These are phyloP conservation scores for Tetrastigma voinierianum DNA, from an alignment of 164 flowering plant genomes.

Conservation along the genomic window DNA sequence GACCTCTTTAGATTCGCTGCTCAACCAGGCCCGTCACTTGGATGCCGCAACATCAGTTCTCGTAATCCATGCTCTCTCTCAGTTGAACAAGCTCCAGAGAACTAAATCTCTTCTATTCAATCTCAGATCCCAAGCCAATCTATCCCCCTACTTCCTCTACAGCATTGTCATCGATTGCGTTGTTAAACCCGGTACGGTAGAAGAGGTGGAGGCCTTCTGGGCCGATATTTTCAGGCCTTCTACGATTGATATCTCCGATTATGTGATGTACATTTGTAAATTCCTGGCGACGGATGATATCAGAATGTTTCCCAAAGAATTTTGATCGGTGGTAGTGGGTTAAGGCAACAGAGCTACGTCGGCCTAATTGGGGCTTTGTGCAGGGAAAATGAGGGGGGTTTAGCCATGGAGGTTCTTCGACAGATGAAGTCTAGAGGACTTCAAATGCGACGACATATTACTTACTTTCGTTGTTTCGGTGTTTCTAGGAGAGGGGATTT, in stretches of 20 bases:
- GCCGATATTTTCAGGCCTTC: slow-evolving; percentile 25
- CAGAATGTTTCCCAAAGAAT: slow-evolving; percentile 24
- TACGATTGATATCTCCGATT: slow-evolving; percentile 25
- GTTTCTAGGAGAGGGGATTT: slow-evolving; percentile 36
- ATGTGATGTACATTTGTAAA: slow-evolving; percentile 25
- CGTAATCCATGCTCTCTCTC: slow-evolving; percentile 28
- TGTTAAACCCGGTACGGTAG: slow-evolving; percentile 26
- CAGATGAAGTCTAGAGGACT: slow-evolving; percentile 29
- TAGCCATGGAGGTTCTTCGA: slow-evolving; percentile 23
- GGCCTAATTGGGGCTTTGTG: slow-evolving; percentile 43
- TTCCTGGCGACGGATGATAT: slow-evolving; percentile 26
- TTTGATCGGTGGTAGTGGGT: slow-evolving; percentile 25
- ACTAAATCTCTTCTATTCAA: slow-evolving; percentile 23
- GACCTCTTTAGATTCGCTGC: slow-evolving; percentile 21
- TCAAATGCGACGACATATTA: slow-evolving; percentile 27
- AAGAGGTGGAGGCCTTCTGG: slow-evolving; percentile 34
- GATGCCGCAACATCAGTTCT: slow-evolving; percentile 29
- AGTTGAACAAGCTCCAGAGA: slow-evolving; percentile 32
- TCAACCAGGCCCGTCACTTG: slow-evolving; percentile 18
- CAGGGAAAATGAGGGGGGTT: slow-evolving; percentile 20
- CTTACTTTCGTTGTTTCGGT: slow-evolving; percentile 32
- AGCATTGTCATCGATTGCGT: slow-evolving; percentile 33
- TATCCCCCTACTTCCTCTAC: slow-evolving; percentile 27
- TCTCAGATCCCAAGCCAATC: slow-evolving; percentile 20
- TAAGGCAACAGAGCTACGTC: slow-evolving; percentile 26